A percentile compares a stretch with the other conserved stretches of the same genome.
Conservation (phyloP, 1,284 basidiomycete genomes). For the Ceratobasidium sp. region DNA sequence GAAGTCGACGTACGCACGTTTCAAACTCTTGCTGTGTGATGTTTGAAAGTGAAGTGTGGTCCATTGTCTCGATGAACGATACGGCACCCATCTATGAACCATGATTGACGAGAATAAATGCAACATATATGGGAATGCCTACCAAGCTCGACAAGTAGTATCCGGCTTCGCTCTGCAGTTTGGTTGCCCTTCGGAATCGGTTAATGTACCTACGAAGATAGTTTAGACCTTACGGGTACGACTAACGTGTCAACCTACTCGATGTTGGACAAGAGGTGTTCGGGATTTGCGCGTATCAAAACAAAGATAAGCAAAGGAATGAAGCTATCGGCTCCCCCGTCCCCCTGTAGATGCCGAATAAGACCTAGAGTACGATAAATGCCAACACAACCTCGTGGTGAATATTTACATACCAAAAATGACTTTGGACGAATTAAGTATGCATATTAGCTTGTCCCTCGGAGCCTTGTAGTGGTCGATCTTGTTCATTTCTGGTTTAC, state of each 20-base stretch:
- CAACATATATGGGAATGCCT: conserved; percentile 52
- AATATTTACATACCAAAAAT: conserved; percentile 82
- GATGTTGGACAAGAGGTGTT: conserved; percentile 92
- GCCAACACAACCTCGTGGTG: conserved; percentile 43
- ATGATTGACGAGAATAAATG: conserved; percentile 37
- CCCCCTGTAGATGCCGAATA: conserved; percentile 83
- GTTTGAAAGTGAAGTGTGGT: conserved; percentile 90
- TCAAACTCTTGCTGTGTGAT: conserved; percentile 96
- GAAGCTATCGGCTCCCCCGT: conserved; percentile 91
- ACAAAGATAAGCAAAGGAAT: conserved; percentile 95
- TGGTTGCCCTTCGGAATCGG: conserved; percentile 89
- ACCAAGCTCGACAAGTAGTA: conserved; percentile 97
- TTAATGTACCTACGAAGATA: conserved; percentile 81
- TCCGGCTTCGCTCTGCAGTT: conserved; percentile 93
- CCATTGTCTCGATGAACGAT: conserved; percentile 97
- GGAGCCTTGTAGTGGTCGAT: conserved; percentile 99
- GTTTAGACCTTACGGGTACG: background rate
- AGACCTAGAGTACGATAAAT: conserved; percentile 65
- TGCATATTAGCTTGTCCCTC: conserved; percentile 96
- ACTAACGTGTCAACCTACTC: conserved; percentile 67
- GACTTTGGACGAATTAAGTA: conserved; percentile 98
- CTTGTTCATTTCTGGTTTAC: conserved; percentile 81
- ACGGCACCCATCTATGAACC: conserved; percentile 82
- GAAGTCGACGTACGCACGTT: conserved; percentile 59
- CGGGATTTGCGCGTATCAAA: conserved; percentile 92